Evolutionary conservation across 1,284 basidiomycete species (phyloP).

Genomic region (Mycocalia duriaeana): DNA sequence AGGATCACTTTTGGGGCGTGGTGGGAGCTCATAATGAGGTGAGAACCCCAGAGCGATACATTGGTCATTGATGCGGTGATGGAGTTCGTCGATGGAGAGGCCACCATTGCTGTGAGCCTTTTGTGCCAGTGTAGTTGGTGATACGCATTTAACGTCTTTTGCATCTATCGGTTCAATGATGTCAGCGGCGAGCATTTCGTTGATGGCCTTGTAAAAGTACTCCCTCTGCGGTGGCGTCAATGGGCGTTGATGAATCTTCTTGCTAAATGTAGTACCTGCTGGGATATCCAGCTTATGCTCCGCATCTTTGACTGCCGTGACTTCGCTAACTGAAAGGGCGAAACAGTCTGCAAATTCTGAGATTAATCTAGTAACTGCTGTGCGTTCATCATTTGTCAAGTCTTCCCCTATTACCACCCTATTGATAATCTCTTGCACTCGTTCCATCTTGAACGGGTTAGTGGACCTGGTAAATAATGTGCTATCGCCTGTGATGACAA

Average conservation of each 20-base stretch:
- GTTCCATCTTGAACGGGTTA: constrained; percentile 18
- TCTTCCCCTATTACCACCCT: constrained; percentile 19
- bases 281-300: constrained; percentile 23
- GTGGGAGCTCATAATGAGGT: constrained; percentile 11
- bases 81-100: constrained; percentile 12
- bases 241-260: constrained; percentile 16
- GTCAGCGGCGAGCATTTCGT: constrained; percentile 26
- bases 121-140: constrained; percentile 23
- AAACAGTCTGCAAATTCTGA: constrained; percentile 24
- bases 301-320: constrained; percentile 16
- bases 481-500: background rate
- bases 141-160: constrained; percentile 21
- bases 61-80: constrained; percentile 23
- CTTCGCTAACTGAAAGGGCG: constrained; percentile 24
- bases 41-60: constrained; percentile 19
- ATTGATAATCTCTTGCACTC: constrained; percentile 15
- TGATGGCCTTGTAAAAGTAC: constrained; percentile 22
- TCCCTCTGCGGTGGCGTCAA: constrained; percentile 22
- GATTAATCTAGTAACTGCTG: constrained; percentile 12
- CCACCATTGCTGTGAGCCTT: constrained; percentile 23
- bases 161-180: constrained; percentile 20
- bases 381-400: constrained; percentile 11
- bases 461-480: constrained; percentile 11
- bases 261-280: constrained; percentile 13
- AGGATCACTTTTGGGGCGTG: background rate